Percentiles rank a stretch among this genome's conserved stretches.
phyloP scores from a whole-genome alignment of 1,284 basidiomycete species.

The Sporisorium exsertum region DNA sequence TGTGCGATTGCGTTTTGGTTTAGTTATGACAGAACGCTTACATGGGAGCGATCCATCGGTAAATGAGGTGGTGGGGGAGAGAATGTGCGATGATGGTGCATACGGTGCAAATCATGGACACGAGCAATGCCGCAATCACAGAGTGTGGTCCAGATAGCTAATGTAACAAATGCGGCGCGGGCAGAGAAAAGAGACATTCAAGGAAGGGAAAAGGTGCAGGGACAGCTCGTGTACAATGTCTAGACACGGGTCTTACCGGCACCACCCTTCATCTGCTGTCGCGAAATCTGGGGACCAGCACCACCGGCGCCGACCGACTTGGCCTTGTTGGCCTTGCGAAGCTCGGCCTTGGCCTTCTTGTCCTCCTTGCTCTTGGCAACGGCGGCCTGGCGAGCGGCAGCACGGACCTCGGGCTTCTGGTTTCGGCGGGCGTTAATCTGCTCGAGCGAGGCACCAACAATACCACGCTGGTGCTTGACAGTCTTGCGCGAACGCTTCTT shows the following conservation, averaged over 20 bases:
- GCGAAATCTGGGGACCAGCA: conserved; percentile 85
- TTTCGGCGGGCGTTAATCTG: conserved; percentile 86
- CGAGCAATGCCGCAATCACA: conserved; percentile 15
- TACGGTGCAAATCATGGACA: conserved; percentile 23
- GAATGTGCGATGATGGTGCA: conserved; percentile 21
- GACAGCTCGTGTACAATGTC: conserved; percentile 16
- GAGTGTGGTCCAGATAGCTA: conserved; percentile 33
- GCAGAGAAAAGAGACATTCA: conserved; percentile 5
- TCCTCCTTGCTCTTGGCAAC: conserved; percentile 93
- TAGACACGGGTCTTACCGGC: conserved; percentile 66
- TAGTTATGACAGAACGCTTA: conserved; percentile 16
- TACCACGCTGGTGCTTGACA: conserved; percentile 97
- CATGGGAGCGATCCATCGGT: conserved; percentile 4
- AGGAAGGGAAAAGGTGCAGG: not conserved
- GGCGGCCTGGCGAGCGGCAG: conserved; percentile 83
- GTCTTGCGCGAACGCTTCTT: conserved; percentile 98
- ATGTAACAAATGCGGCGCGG: conserved; percentile 40
- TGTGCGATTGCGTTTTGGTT: conserved; percentile 47
- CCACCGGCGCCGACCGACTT: conserved; percentile 72
- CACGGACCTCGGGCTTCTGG: conserved; percentile 82
- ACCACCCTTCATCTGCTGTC: conserved; percentile 93
- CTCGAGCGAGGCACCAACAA: conserved; percentile 94
- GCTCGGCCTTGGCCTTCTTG: conserved; percentile 77
- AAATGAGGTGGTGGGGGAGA: not conserved
- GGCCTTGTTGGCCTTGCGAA: conserved; percentile 71